Conservation (phyloP, 73 alveolate species). For the Diophrys appendiculata region DNA sequence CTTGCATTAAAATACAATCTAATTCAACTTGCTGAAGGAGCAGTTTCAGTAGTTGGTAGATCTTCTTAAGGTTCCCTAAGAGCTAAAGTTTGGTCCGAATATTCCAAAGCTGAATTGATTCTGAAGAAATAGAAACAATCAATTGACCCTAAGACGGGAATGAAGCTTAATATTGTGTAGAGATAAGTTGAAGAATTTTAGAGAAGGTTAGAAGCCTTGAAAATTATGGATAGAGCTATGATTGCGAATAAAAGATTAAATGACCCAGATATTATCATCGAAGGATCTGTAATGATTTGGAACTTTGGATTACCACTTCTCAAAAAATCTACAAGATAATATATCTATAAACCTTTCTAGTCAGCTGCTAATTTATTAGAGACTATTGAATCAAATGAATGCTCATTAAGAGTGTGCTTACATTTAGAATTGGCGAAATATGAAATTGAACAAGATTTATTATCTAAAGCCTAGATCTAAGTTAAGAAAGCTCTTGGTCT, state of each 20-base stretch:
- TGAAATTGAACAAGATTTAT: constrained; percentile 93
- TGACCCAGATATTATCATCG: constrained; percentile 95
- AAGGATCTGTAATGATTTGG: constrained; percentile 95
- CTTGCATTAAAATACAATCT: constrained; percentile 84
- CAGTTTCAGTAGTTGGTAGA: constrained; percentile 64
- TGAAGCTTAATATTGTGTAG: constrained; percentile 75
- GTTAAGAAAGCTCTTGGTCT: constrained; percentile 90
- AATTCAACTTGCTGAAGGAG: constrained; percentile 75
- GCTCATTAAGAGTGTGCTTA: constrained; percentile 89
- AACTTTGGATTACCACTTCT: constrained; percentile 96
- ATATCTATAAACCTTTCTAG: constrained; percentile 92
- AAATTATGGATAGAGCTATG: constrained; percentile 95
- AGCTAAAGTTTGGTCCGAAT: constrained; percentile 84
- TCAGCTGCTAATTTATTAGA: constrained; percentile 93
- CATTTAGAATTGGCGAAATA: constrained; percentile 97
- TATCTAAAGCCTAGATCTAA: constrained; percentile 93
- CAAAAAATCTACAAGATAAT: constrained; percentile 84
- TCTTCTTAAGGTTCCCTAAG: constrained; percentile 72
- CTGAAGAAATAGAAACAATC: constrained; percentile 75
- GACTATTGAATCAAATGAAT: constrained; percentile 87
- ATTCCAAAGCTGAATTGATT: constrained; percentile 80
- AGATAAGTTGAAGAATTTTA: constrained; percentile 79
- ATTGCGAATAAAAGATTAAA: constrained; percentile 91
- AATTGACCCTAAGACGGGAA: constrained; percentile 86
- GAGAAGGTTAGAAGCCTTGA: constrained; percentile 94